Evolutionary conservation across 2,329 filamentous ascomycete genomes (phyloP), one percentile per base, ranked within the genome.

Genomic region (Fusarium staphyleae): DNA sequence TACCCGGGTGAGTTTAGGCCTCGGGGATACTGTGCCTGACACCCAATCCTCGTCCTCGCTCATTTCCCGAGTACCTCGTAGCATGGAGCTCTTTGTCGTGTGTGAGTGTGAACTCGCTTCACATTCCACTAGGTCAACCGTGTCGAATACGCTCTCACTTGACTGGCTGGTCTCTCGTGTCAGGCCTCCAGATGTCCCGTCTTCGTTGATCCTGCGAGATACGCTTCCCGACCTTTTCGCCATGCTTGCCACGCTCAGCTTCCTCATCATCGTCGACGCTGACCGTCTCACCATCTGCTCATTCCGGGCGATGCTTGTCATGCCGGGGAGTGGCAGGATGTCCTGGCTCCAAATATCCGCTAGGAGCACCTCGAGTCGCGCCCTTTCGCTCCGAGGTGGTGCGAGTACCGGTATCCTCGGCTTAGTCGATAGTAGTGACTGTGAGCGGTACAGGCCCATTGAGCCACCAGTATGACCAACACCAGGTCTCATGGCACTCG

Each of bases 221-320:
- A 80, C 65, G 60, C 87, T 90, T 32, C 78, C 80, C 1, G 89
- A 89, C 51, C 88, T 85, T 63, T 87, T 89, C 30, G 89, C 83
- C 60, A 95, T 88, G 70, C 87, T 92, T 41, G 88, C 87, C 67
- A 91, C 87, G 72, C 90, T 96, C 58, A 97, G 81, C 70, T 93
- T 96, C 45, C 92, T 84, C 77, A 96, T 96, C 68, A 96, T 85
- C 1, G 90, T 90, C 29, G 90, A 91, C 11, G 92, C 90, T n/a
- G 89, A 91, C 33, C 84, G 85, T 43, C 89, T 82, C 39, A 95
- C 87, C 3, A 91, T 77, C 67, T 89, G 85, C 65, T 96, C 85
- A 65, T 89, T 75, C 76, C 85, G 72, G 70, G 84, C 72, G 75
- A 86, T 72, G 73, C 72, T 79, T 26, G 83, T 83, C 84, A 96